Percentiles rank a stretch among this genome's conserved stretches.
These are phyloP conservation scores for Fusarium veterinarium DNA, from an alignment of 2,329 filamentous ascomycete genomes.

Conservation along the genomic window DNA sequence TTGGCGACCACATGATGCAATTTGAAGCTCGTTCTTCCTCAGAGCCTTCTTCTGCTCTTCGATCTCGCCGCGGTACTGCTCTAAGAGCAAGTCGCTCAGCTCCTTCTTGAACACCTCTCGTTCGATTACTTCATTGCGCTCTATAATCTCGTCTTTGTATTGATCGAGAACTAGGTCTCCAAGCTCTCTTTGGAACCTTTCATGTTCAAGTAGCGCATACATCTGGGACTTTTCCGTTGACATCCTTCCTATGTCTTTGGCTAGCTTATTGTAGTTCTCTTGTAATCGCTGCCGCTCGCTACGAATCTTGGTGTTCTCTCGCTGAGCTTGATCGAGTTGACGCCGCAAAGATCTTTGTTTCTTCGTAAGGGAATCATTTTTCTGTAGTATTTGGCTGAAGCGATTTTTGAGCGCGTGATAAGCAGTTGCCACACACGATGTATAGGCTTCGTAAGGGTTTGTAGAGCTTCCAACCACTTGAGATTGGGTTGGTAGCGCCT, in stretches of 20 bases:
- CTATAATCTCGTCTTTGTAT: conserved; percentile 1
- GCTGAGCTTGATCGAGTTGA: background rate
- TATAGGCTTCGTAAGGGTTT: background rate
- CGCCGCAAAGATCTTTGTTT: background rate
- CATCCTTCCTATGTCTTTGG: background rate
- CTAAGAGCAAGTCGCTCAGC: background rate
- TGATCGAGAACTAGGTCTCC: background rate
- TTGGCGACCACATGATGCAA: background rate
- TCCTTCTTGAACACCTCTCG: background rate
- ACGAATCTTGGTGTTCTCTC: background rate
- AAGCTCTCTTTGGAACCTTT: conserved; percentile 3
- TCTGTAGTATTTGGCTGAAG: conserved; percentile 1
- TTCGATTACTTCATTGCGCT: background rate
- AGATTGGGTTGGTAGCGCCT: background rate
- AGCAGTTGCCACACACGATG: background rate
- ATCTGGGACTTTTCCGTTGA: background rate
- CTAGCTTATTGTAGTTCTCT: background rate
- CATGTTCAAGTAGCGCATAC: background rate
- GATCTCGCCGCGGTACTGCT: background rate
- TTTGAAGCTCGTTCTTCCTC: background rate
- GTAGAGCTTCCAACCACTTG: background rate
- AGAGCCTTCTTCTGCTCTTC: background rate
- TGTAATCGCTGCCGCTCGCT: background rate
- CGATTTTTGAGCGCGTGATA: background rate
- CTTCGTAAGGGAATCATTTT: background rate